A percentile compares a stretch with the other conserved stretches of the same genome.
phyloP scores from a whole-genome alignment of 129 eudicot genomes.

The Lonicera japonica region DNA sequence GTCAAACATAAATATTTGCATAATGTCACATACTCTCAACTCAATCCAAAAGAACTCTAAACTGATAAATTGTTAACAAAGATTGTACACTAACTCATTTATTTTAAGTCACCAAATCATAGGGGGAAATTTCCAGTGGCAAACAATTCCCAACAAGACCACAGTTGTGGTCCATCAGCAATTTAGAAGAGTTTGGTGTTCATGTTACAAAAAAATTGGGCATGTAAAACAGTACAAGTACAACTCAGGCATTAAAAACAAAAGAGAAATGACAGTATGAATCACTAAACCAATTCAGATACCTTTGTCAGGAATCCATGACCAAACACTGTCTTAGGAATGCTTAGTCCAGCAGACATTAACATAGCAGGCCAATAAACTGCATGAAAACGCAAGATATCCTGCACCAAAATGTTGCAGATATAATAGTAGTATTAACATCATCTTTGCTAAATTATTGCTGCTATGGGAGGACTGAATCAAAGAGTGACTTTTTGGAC shows the following conservation, averaged over 20 bases:
- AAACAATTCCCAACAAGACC: background rate
- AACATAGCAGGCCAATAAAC: constrained; percentile 99
- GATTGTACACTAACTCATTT: no score
- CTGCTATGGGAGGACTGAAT: background rate
- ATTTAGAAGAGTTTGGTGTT: background rate
- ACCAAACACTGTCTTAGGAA: constrained; percentile 88
- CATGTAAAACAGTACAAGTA: background rate
- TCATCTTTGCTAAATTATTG: background rate
- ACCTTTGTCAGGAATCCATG: constrained; percentile 99
- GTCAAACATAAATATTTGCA: background rate
- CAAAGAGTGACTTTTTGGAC: background rate
- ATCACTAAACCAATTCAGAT: constrained; percentile 7
- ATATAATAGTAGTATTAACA: background rate
- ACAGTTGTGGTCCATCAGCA: background rate
- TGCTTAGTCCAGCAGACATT: constrained; percentile 88
- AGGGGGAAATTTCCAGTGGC: background rate
- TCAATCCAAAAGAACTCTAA: background rate
- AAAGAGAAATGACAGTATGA: background rate
- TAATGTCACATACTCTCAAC: background rate
- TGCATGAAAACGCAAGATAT: constrained; percentile 97
- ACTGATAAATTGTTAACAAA: background rate
- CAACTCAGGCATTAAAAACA: no score
- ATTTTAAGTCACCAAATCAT: background rate
- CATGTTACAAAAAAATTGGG: background rate
- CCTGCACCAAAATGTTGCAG: constrained; percentile 49